Conservation (phyloP, 345 rosid species). For the Chamaenerion angustifolium region DNA sequence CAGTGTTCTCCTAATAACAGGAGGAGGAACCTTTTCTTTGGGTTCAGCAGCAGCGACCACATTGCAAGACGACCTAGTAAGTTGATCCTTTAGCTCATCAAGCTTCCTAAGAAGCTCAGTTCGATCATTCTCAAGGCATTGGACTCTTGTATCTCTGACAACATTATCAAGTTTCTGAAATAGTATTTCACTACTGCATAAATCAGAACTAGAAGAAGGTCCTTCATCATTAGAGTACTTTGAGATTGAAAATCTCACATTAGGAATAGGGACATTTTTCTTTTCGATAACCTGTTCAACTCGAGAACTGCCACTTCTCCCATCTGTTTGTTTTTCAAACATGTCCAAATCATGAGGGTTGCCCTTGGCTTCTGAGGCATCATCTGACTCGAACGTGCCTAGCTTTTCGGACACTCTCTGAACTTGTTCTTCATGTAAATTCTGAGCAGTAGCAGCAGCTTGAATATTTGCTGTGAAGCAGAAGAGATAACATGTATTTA, state of each 20-base stretch:
- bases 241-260: slow-evolving; percentile 19
- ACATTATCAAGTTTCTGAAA: slow-evolving; percentile 18
- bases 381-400: not conserved
- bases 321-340: not conserved
- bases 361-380: not conserved
- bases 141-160: slow-evolving; percentile 27
- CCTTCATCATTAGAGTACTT: slow-evolving; percentile 29
- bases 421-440: no score
- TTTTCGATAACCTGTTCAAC: no score
- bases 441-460: no score
- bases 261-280: not conserved
- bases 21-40: slow-evolving; percentile 27
- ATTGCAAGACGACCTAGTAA: slow-evolving; percentile 31
- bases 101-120: slow-evolving; percentile 70
- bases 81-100: slow-evolving; percentile 65
- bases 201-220: slow-evolving; percentile 14
- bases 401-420: no score
- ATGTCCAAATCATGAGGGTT: not conserved
- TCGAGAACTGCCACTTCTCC: no score
- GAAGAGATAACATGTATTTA: not conserved
- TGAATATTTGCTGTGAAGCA: slow-evolving; percentile 1
- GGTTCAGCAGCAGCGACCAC: slow-evolving; percentile 24
- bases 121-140: slow-evolving; percentile 37
- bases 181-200: slow-evolving; percentile 2
- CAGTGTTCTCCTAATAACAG: slow-evolving; percentile 17